Evolutionary conservation across 176 grass and related monocot genomes (phyloP).

Genomic region (Triticum timopheevii): DNA sequence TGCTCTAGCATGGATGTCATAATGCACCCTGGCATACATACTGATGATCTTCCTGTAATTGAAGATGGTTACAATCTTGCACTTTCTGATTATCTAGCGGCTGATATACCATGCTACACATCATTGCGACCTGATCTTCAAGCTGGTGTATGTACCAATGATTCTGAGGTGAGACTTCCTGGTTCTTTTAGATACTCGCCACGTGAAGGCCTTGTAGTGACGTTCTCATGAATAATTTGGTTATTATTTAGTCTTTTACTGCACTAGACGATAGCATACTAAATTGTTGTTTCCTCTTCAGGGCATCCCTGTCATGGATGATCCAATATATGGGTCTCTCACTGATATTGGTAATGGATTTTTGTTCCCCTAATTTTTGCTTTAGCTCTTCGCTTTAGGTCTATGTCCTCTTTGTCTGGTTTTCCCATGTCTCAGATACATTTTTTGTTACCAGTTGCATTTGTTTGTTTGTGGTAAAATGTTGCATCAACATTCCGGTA

Average conservation of each 20-base stretch:
- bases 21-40: conserved; percentile 45
- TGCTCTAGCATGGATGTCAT: conserved; percentile 68
- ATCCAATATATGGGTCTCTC: conserved; percentile 77
- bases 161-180: conserved; percentile 33
- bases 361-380: background rate
- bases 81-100: conserved; percentile 73
- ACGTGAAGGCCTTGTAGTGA: background rate
- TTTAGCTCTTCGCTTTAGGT: conserved; percentile 11
- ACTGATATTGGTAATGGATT: conserved; percentile 63
- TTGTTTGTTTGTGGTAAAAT: conserved; percentile 2
- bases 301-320: conserved; percentile 57
- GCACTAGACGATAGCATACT: conserved; percentile 21
- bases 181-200: background rate
- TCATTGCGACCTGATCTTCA: conserved; percentile 75
- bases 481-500: background rate
- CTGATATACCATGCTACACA: conserved; percentile 69
- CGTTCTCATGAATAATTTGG: background rate
- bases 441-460: background rate
- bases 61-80: conserved; percentile 72
- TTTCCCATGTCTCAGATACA: conserved; percentile 16
- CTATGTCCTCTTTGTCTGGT: background rate
- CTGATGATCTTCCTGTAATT: conserved; percentile 59
- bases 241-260: background rate
- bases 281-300: conserved; percentile 35
- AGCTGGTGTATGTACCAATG: conserved; percentile 44